A percentile compares a stretch with the other conserved stretches of the same genome.
phyloP scores from a whole-genome alignment of 2,329 filamentous ascomycete species.

The Fusarium torulosum region DNA sequence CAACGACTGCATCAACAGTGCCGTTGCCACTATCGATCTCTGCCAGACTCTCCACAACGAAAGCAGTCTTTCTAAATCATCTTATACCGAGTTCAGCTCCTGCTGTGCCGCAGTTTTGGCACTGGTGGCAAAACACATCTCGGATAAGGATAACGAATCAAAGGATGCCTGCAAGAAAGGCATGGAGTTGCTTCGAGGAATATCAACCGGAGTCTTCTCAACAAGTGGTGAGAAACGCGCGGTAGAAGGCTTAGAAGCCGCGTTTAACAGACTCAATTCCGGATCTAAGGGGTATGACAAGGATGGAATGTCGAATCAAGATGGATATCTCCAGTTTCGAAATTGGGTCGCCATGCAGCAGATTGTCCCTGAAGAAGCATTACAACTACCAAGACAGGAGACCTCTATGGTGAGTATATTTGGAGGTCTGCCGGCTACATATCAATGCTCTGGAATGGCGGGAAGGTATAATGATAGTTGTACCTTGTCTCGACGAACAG shows the following conservation, averaged over 20 bases:
- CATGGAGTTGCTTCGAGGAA: constrained; percentile 25
- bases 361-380: constrained; percentile 27
- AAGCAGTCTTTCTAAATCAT: constrained; percentile 36
- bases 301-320: background rate
- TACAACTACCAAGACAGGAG: constrained; percentile 19
- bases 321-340: constrained; percentile 40
- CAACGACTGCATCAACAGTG: constrained; percentile 29
- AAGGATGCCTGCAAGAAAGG: constrained; percentile 25
- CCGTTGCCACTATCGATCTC: constrained; percentile 28
- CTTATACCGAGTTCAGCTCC: constrained; percentile 40
- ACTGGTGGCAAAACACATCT: constrained; percentile 27
- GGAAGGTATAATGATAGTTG: constrained; percentile 1
- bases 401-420: background rate
- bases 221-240: constrained; percentile 28
- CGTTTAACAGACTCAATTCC: constrained; percentile 18
- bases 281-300: background rate
- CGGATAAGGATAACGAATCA: background rate
- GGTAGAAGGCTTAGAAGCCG: constrained; percentile 23
- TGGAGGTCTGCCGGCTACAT: background rate
- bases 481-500: constrained; percentile 14
- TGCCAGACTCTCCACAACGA: constrained; percentile 31
- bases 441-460: constrained; percentile 16
- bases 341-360: constrained; percentile 42
- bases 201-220: constrained; percentile 29
- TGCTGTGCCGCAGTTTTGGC: constrained; percentile 39